Evolutionary conservation across 73 alveolate species (phyloP).

Genomic region (Blepharisma japonicum): DNA sequence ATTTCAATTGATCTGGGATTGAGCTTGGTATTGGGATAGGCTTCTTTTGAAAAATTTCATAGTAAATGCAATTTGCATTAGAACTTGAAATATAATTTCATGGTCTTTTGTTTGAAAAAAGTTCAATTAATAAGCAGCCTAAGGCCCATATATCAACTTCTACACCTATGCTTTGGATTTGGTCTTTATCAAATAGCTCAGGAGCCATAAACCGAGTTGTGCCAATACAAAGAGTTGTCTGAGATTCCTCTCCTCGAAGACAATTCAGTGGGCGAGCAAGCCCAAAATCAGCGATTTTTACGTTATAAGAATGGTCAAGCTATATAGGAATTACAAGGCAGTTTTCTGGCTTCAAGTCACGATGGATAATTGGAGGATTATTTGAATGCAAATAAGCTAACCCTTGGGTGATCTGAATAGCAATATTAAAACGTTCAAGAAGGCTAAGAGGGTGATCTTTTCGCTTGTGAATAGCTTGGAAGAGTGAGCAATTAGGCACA

Average conservation of each 20-base stretch:
- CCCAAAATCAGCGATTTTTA: slow-evolving; percentile 58
- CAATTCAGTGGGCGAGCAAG: slow-evolving; percentile 92
- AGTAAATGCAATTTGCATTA: slow-evolving; percentile 17
- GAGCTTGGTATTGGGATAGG: slow-evolving; percentile 31
- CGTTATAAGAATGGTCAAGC: slow-evolving; percentile 74
- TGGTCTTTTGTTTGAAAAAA: slow-evolving; percentile 25
- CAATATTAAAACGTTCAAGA: slow-evolving; percentile 77
- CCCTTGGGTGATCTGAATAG: slow-evolving; percentile 92
- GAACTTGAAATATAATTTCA: slow-evolving; percentile 30
- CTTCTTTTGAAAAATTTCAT: slow-evolving; percentile 25
- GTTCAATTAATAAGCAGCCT: slow-evolving; percentile 27
- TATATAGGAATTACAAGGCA: slow-evolving; percentile 46
- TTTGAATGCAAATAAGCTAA: slow-evolving; percentile 80
- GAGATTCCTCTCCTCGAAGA: slow-evolving; percentile 75
- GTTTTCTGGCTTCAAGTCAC: slow-evolving; percentile 92
- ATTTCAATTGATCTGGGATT: background rate
- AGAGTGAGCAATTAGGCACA: slow-evolving; percentile 81
- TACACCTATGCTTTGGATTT: slow-evolving; percentile 12
- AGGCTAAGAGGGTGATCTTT: slow-evolving; percentile 53
- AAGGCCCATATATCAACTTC: slow-evolving; percentile 31
- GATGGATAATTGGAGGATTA: slow-evolving; percentile 88
- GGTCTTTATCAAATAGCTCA: slow-evolving; percentile 83
- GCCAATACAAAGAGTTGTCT: slow-evolving; percentile 92
- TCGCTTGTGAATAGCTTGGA: slow-evolving; percentile 75
- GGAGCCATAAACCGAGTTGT: slow-evolving; percentile 99